phyloP scores from a whole-genome alignment of 1,139 yeast genomes.

The Groenewaldozyma sp. region DNA sequence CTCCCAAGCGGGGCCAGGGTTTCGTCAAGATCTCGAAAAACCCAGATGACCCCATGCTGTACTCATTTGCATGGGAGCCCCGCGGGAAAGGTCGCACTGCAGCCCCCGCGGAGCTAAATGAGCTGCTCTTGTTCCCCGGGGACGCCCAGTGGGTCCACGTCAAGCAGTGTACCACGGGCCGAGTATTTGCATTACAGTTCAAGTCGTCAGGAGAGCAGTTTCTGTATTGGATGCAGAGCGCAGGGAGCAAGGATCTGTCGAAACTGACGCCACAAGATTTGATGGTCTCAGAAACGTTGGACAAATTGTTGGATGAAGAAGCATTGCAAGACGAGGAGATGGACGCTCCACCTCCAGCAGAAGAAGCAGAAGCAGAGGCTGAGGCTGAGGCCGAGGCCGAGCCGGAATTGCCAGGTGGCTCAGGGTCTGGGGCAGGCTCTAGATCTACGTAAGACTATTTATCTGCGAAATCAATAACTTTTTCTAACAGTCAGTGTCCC shows the following conservation, averaged over 20 bases:
- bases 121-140: conserved; percentile 80
- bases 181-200: conserved; percentile 78
- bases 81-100: conserved; percentile 29
- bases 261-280: conserved; percentile 58
- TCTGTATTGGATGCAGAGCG: conserved; percentile 87
- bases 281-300: conserved; percentile 43
- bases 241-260: conserved; percentile 45
- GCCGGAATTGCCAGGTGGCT: no score
- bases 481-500: conserved; percentile 13
- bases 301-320: conserved; percentile 39
- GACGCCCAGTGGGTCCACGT: conserved; percentile 81
- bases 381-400: no score
- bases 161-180: conserved; percentile 65
- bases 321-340: conserved; percentile 40
- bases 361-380: conserved; percentile 7
- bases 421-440: conserved; percentile 1
- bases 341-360: conserved; percentile 15
- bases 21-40: conserved; percentile 55
- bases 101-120: conserved; percentile 32
- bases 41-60: conserved; percentile 47
- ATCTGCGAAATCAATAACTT: neutral
- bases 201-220: conserved; percentile 75
- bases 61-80: conserved; percentile 55
- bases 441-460: neutral
- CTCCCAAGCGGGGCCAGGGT: conserved; percentile 74